Evolutionary conservation across 768 basidiomycete species (phyloP), one percentile per base, ranked within the genome.

Genomic region (Podaxis sp.): DNA sequence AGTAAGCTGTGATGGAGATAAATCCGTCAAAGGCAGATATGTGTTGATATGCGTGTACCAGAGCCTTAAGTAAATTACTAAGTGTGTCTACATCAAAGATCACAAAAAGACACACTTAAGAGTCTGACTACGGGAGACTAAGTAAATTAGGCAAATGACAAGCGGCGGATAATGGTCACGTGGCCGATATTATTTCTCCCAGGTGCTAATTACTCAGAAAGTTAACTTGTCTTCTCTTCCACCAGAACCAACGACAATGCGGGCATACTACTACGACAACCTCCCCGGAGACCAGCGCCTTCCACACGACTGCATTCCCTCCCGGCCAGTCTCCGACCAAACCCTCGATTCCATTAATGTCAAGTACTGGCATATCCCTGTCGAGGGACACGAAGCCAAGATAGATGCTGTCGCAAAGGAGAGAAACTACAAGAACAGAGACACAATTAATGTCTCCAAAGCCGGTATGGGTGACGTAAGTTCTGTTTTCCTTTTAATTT

Each of bases 371-470:
- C 73, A 75, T 29, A 84, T 93, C 65, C 88, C 90, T 0, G 77
- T 90, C 22, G 83, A 86, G 2, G 79, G 80, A 0, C 80, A 89
- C 63, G 80, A 87, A 69, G 66, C 73, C 15, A 76, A 82, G 71
- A 70, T 91, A 68, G 80, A 94, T 66, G 78, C 66, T 13, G 74
- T 95, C 60, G 90, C 93, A 1, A 75, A 77, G 55, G 81, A 90
- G 72, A 74, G 87, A 22, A 85, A 80, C 15, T 96, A 96, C 80
- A 93, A 90, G 77, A 94, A 94, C 73, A 79, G 90, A 57, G 94
- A 96, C 64, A 79, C 78, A 58, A 89, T 95, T 69, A 87, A 89
- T 64, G 85, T 93, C 11, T 89, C 88, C 8, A 88, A 86, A 69
- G 86, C 84, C 67, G 90, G 87, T 0, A 76, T 98, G 53, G 95